Conservation (phyloP, 768 basidiomycete species). For the Phlegmacium glaucopus region DNA sequence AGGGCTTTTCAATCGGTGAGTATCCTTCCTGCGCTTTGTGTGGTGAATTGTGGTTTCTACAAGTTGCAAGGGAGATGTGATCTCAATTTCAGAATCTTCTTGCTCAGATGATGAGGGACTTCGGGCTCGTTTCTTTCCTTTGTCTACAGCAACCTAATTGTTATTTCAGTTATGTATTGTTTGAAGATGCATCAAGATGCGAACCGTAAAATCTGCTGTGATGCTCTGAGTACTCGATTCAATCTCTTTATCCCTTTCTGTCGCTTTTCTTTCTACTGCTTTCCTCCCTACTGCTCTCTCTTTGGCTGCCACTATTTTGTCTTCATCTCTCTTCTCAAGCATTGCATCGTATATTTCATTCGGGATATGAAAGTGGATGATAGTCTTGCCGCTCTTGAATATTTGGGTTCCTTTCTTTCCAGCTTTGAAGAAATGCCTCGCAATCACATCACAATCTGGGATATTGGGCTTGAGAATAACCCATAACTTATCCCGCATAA, state of each 20-base stretch:
- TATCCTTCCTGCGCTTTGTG: too few relatives aligned
- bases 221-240: too few relatives aligned
- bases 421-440: slow-evolving; percentile 5
- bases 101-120: not conserved
- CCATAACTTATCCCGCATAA: slow-evolving; percentile 7
- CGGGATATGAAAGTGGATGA: slow-evolving; percentile 1
- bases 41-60: not conserved
- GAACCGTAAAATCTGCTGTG: too few relatives aligned
- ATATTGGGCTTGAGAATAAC: not conserved
- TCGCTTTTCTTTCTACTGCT: not conserved
- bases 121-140: not conserved
- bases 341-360: not conserved
- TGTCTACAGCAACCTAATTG: too few relatives aligned
- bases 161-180: not conserved
- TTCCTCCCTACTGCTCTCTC: not conserved
- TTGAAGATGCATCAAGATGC: too few relatives aligned
- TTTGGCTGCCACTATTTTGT: too few relatives aligned
- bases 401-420: not conserved
- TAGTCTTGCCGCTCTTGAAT: slow-evolving; percentile 3
- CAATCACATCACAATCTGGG: slow-evolving; percentile 15
- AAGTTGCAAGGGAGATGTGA: not conserved
- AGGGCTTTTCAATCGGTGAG: too few relatives aligned
- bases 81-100: not conserved
- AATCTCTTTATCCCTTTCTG: not conserved
- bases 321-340: too few relatives aligned